Conservation (phyloP, 1,284 basidiomycete genomes). For the Athelia psychrophila region DNA sequence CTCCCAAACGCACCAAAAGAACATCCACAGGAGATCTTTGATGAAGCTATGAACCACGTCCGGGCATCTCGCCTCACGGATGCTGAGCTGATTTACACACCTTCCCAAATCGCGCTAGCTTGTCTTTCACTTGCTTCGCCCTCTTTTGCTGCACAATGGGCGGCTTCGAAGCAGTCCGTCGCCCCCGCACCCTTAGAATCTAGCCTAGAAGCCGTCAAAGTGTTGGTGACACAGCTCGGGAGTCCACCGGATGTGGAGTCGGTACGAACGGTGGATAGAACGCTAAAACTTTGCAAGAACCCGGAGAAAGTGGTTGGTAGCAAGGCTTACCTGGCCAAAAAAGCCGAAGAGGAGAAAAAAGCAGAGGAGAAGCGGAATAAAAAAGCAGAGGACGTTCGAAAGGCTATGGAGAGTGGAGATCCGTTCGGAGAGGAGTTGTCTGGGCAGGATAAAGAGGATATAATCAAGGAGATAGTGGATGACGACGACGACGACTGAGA, state of each 20-base stretch:
- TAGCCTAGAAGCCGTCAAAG: conserved; percentile 53
- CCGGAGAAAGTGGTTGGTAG: conserved; percentile 91
- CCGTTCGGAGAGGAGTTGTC: conserved; percentile 61
- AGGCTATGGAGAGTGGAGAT: conserved; percentile 51
- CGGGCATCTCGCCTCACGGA: conserved; percentile 83
- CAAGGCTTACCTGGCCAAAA: conserved; percentile 69
- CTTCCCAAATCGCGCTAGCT: conserved; percentile 93
- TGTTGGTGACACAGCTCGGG: conserved; percentile 56
- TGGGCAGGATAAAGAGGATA: conserved; percentile 16
- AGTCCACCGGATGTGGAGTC: conserved; percentile 72
- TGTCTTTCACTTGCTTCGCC: conserved; percentile 68
- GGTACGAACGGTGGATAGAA: conserved; percentile 84
- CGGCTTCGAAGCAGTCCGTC: conserved; percentile 45
- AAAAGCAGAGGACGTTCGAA: conserved; percentile 58
- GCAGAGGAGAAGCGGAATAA: conserved; percentile 62
- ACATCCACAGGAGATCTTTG: conserved; percentile 48
- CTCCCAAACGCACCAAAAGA: conserved; percentile 44
- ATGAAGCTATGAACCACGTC: conserved; percentile 59
- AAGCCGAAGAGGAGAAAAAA: conserved; percentile 60
- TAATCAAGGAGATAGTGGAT: background rate
- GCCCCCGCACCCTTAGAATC: conserved; percentile 28
- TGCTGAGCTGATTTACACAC: conserved; percentile 88
- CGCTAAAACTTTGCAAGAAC: conserved; percentile 85
- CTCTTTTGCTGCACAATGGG: conserved; percentile 64
- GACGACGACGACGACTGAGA: conserved; percentile 41